A percentile compares a stretch with the other conserved stretches of the same genome.
Evolutionary conservation across 768 basidiomycete species (phyloP).

Genomic region (Terana coerulea): DNA sequence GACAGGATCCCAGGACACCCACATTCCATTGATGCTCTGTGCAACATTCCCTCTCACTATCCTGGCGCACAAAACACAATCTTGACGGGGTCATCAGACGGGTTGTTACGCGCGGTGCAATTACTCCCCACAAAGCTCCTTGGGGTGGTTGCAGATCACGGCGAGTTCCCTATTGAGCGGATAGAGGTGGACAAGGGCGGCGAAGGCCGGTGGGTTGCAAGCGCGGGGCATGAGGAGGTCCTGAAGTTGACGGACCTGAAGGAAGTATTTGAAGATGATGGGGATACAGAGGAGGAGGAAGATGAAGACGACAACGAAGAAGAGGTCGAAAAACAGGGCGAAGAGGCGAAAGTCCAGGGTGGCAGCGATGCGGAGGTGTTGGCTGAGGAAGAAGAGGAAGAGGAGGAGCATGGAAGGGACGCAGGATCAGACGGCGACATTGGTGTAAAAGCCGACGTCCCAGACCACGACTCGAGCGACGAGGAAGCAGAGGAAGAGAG

Average conservation of each 20-base stretch:
- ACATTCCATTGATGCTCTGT: constrained; percentile 84
- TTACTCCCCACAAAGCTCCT: constrained; percentile 86
- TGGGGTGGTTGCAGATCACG: constrained; percentile 89
- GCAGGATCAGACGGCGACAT: background rate
- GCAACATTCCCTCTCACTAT: constrained; percentile 60
- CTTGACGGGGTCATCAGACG: constrained; percentile 90
- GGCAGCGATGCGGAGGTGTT: constrained; percentile 20
- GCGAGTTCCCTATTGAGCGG: constrained; percentile 88
- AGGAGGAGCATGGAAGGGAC: constrained; percentile 1
- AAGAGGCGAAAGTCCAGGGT: constrained; percentile 24
- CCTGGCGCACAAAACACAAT: constrained; percentile 62
- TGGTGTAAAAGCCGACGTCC: background rate
- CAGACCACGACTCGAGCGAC: constrained; percentile 6
- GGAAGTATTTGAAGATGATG: constrained; percentile 64
- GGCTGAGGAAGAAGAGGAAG: constrained; percentile 24
- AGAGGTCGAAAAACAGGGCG: constrained; percentile 26
- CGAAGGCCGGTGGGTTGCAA: constrained; percentile 83
- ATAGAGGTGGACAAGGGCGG: constrained; percentile 60
- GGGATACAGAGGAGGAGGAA: constrained; percentile 31
- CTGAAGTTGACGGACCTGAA: constrained; percentile 82
- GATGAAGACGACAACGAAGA: constrained; percentile 34
- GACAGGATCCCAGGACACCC: constrained; percentile 91
- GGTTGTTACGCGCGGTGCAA: constrained; percentile 79
- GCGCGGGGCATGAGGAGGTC: constrained; percentile 86
- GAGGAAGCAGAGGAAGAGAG: constrained; percentile 17